These are phyloP conservation scores for Pholiota adiposa DNA, from an alignment of 1,284 basidiomycete species.

Conservation along the genomic window DNA sequence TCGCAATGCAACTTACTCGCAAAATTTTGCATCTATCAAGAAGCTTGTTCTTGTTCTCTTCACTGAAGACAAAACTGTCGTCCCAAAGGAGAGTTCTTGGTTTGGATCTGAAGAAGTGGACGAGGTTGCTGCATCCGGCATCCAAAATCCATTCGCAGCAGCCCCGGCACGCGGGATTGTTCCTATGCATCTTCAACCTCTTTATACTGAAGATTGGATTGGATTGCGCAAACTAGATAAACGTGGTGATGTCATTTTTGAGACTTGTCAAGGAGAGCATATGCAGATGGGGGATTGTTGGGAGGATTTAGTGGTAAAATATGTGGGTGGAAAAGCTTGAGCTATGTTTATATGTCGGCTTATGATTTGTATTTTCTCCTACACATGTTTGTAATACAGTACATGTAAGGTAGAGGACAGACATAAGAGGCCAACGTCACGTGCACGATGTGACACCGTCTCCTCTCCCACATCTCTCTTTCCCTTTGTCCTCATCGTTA, in stretches of 20 bases:
- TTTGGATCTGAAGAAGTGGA: slow-evolving; percentile 67
- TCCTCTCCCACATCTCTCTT: no score
- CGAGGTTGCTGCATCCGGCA: slow-evolving; percentile 27
- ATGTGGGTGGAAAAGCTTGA: slow-evolving; percentile 40
- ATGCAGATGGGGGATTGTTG: slow-evolving; percentile 76
- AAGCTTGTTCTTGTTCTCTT: slow-evolving; percentile 70
- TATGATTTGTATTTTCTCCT: no score
- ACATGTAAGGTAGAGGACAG: no score
- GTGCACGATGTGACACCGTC: no score
- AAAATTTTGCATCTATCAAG: slow-evolving; percentile 61
- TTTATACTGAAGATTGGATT: slow-evolving; percentile 87
- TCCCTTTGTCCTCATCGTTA: no score
- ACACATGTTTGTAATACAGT: no score
- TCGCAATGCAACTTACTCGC: slow-evolving; percentile 64
- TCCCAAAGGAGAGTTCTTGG: slow-evolving; percentile 86
- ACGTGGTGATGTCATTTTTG: slow-evolving; percentile 64
- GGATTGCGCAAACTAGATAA: slow-evolving; percentile 82
- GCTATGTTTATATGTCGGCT: no score
- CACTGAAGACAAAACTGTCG: slow-evolving; percentile 73
- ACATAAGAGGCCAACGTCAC: no score
- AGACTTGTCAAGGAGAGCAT: slow-evolving; percentile 79
- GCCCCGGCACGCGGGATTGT: slow-evolving; percentile 45
- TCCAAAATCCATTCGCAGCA: slow-evolving; percentile 1
- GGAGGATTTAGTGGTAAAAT: slow-evolving; percentile 55
- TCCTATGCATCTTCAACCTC: slow-evolving; percentile 73